A percentile compares a stretch with the other conserved stretches of the same genome.
These are phyloP conservation scores for Elaphomyces granulatus DNA, from an alignment of 495 filamentous ascomycete species.

Conservation along the genomic window DNA sequence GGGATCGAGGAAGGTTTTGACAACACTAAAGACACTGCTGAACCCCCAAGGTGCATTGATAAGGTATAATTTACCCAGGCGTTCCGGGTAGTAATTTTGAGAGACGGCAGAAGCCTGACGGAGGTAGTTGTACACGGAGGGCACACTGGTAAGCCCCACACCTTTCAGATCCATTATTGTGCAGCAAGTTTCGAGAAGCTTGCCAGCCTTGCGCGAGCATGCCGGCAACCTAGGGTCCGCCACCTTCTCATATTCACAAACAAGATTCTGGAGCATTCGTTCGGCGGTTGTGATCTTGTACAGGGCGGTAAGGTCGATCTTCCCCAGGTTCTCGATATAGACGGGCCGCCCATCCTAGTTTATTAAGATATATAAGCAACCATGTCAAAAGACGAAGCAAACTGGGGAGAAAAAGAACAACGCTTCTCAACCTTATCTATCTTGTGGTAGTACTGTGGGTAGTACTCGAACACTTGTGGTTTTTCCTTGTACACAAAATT, in stretches of 20 bases:
- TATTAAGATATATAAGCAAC: not conserved
- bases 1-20: constrained; percentile 89
- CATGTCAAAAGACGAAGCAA: no score
- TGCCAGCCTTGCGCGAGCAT: constrained; percentile 82
- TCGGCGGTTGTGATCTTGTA: constrained; percentile 85
- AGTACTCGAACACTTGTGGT: constrained; percentile 74
- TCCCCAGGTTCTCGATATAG: constrained; percentile 93
- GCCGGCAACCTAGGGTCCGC: constrained; percentile 85
- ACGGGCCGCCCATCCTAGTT: constrained; percentile 83
- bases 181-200: constrained; percentile 92
- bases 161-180: constrained; percentile 94
- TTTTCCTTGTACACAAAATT: constrained; percentile 87
- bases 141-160: constrained; percentile 65
- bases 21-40: constrained; percentile 61
- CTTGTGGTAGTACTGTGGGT: constrained; percentile 98
- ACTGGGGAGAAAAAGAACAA: constrained; percentile 1
- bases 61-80: constrained; percentile 74
- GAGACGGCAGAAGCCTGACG: constrained; percentile 66
- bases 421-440: constrained; percentile 86
- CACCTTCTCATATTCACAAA: constrained; percentile 92
- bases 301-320: constrained; percentile 80
- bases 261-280: constrained; percentile 91
- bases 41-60: constrained; percentile 98
- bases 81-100: constrained; percentile 98
- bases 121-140: constrained; percentile 76